phyloP scores from a whole-genome alignment of 139 green algal genomes.

The Coelastrella sp. region DNA sequence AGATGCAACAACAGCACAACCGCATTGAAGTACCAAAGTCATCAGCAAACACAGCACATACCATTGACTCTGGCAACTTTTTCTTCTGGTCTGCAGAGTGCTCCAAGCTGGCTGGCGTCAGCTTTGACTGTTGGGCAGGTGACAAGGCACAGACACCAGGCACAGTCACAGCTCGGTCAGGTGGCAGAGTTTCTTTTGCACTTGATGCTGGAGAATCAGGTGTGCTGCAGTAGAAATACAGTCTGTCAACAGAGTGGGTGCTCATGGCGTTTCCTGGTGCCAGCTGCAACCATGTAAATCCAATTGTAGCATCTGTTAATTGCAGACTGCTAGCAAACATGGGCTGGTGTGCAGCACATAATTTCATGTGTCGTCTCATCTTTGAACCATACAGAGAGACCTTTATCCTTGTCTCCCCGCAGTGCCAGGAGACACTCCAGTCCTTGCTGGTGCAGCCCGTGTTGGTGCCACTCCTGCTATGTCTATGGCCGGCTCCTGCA shows the following conservation, averaged over 20 bases:
- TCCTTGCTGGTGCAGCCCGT: neutral
- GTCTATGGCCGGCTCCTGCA: conserved; percentile 38
- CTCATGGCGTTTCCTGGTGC: neutral
- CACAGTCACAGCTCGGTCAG: neutral
- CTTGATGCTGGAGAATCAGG: neutral
- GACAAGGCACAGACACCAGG: conserved; percentile 21
- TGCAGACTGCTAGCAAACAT: neutral
- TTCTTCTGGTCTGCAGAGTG: neutral
- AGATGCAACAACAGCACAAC: no score
- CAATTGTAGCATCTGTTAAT: neutral
- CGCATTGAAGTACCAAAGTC: neutral
- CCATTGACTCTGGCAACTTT: neutral
- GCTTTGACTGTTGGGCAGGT: conserved; percentile 30
- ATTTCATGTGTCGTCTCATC: neutral
- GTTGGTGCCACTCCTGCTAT: neutral
- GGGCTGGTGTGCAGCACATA: neutral
- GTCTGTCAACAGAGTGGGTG: neutral
- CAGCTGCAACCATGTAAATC: neutral
- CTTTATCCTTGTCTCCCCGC: neutral
- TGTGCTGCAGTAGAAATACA: neutral
- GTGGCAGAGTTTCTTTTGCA: conserved; percentile 25
- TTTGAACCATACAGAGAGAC: no score
- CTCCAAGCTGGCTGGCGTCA: conserved; percentile 26
- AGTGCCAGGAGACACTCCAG: conserved; percentile 11
- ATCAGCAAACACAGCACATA: neutral